Evolutionary conservation across 2,329 filamentous ascomycete genomes (phyloP), one percentile per base, ranked within the genome.

Genomic region (Elsinoe arachidis): DNA sequence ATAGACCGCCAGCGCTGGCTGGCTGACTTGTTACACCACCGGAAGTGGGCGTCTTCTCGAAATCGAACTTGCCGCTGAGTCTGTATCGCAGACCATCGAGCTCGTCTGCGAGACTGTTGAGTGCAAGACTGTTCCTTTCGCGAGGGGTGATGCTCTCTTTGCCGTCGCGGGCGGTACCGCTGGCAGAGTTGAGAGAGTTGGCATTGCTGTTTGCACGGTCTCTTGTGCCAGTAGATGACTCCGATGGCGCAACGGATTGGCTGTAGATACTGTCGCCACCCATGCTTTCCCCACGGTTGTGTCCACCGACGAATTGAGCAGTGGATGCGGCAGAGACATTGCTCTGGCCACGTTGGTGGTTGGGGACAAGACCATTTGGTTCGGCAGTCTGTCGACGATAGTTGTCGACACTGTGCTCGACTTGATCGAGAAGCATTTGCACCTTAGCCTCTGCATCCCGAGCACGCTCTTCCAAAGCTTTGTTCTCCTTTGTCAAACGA

Each of bases 391-490:
- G 90, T 39, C 93, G 87, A 57, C 93, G 87, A 72, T 97, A 97
- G 69, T 88, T 95, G 72, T 93, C 91, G 14, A 99, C 93, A 3
- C 90, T 95, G 39, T 85, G 84, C 71, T 95, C 92, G 37, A 99
- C 91, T 68, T 97, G 92, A 70, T 97, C 90, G 11, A 99, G 83
- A 52, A 99, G 83, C 66, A 96, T 81, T 33, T 88, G 89, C 19
- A 99, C 93, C 67, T 95, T 95, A 63, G 88, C 85, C 74, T 99
- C 93, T 1, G 93, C 93, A 69, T 96, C 92, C 54, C 83, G 79
- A 5, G 91, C 92, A 43, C 92, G 87, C 64, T 84, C 83, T 70
- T 97, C 91, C 2, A 99, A 82, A 35, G 86, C 75, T 0, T 76
- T 72, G 66, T 97, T 96, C 71, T 96, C 91, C 56, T 85, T 80